Percentiles rank a stretch among this genome's conserved stretches.
These are phyloP conservation scores for Coemansia sp. DNA, from an alignment of 192 early-diverging fungal genomes.

Conservation along the genomic window DNA sequence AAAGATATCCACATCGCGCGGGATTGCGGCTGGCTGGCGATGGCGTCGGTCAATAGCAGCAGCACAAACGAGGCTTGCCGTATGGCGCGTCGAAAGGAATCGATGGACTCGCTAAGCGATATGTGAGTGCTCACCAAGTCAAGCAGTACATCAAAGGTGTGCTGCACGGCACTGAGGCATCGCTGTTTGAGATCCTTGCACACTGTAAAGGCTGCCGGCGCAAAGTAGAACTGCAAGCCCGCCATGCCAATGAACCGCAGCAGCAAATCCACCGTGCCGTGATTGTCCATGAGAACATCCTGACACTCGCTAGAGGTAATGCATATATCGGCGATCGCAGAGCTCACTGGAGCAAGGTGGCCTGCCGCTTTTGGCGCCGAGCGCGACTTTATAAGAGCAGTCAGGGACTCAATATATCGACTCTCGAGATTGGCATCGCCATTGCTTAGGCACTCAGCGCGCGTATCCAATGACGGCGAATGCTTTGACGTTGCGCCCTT, in stretches of 20 bases:
- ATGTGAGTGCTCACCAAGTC: slow-evolving; percentile 5
- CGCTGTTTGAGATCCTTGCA: slow-evolving; percentile 3
- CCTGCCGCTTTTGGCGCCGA: neutral
- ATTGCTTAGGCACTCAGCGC: neutral
- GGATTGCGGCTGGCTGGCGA: neutral
- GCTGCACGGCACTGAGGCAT: slow-evolving; percentile 3
- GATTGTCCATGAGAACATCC: slow-evolving; percentile 13
- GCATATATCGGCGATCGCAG: neutral
- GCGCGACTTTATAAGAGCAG: neutral
- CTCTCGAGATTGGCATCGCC: neutral
- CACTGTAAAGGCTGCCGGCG: neutral
- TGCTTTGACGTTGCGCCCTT: neutral
- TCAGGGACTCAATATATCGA: neutral
- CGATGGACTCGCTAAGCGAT: neutral
- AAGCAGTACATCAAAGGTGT: slow-evolving; percentile 22
- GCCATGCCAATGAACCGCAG: slow-evolving; percentile 10
- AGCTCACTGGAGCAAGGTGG: neutral
- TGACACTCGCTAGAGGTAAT: slow-evolving; percentile 8
- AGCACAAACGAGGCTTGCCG: slow-evolving; percentile 13
- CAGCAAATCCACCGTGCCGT: slow-evolving; percentile 30
- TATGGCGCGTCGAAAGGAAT: slow-evolving; percentile 2
- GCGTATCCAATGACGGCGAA: neutral
- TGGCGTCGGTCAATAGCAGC: slow-evolving; percentile 16
- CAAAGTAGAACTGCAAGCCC: neutral
- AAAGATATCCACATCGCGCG: neutral